Base-by-base conservation (phyloP, 345 rosid species). In the Gossypium bickii region DNA sequence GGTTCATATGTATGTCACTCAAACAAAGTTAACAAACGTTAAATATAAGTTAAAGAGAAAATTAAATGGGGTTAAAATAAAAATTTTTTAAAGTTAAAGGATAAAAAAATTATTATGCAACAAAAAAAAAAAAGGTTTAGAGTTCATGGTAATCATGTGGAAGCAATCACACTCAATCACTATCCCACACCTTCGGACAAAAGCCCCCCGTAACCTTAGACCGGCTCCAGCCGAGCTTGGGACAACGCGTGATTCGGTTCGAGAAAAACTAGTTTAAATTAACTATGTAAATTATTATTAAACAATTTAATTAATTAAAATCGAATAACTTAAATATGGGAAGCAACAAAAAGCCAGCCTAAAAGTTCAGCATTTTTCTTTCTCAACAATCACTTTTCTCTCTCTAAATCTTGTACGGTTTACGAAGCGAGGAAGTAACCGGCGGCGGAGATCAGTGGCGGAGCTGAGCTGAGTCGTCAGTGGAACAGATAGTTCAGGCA, bases 401-500 rank as follows among this genome's bases (percentile, higher is more conserved):
- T 47, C 18, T 48, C 44, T 43, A 76, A 55, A 76, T 78, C 82
- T 83, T 53, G 69, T 61, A 29, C 62, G 22, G 69, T 74, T 63
- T 58, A 55, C 70, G 25, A 71, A 58, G 67, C 57, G 15, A 70
- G 15, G 60, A 45, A 44, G 24, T 7, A 16, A 47, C 76, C 55
- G 57, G 55, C 59, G 53, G 17, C 20, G 10, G 41, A 10, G 44
- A 38, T 74, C 71, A 13, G 77, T 64, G 61, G 17, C 52, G 68
- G 57, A 52, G 53, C 41, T 77, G 76, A 68, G 66, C 80, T 78
- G 70, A 79, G 48, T 25, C 10, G 68, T 11, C 18, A 3, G 43
- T 74, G 81, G 84, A 83, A 76, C 66, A 75, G 11, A 49, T 18
- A 27, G 74, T 76, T 67, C 57, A 80, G 83, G 79, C 85, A 79